Conservation (phyloP, 208 protist species). For the Wallacemonas rigidus region DNA sequence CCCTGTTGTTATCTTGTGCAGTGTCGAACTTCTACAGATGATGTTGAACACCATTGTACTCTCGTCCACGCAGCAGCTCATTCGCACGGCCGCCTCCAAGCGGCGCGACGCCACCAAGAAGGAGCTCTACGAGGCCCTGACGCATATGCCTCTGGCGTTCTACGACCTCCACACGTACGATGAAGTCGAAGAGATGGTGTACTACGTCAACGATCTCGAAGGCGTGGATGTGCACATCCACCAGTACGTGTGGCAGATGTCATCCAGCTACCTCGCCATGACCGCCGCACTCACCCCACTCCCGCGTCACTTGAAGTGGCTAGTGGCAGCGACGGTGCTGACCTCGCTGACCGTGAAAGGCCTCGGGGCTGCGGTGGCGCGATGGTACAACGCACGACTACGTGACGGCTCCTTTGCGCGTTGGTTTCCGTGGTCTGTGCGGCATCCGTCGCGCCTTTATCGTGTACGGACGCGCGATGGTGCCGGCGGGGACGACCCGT, state of each 20-base stretch:
- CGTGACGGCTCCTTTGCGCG: conserved; percentile 18
- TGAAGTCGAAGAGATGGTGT: conserved; percentile 72
- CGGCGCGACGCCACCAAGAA: conserved; percentile 53
- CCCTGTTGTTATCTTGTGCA: conserved; percentile 37
- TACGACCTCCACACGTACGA: conserved; percentile 62
- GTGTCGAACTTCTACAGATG: conserved; percentile 54
- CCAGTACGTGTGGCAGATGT: conserved; percentile 37
- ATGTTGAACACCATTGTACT: conserved; percentile 45
- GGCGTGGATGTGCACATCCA: conserved; percentile 82
- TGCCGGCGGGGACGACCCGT: conserved; percentile 1
- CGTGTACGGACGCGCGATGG: not conserved
- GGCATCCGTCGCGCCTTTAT: not conserved
- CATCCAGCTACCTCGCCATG: conserved; percentile 31
- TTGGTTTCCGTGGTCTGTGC: conserved; percentile 28
- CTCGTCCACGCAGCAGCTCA: conserved; percentile 44
- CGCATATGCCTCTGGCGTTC: conserved; percentile 59
- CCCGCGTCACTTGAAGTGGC: conserved; percentile 23
- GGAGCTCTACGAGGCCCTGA: conserved; percentile 66
- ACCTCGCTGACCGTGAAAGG: conserved; percentile 26
- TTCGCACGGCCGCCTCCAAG: conserved; percentile 40
- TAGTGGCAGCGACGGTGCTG: conserved; percentile 29
- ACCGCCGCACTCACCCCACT: conserved; percentile 32
- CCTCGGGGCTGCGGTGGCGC: conserved; percentile 19
- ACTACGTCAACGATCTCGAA: conserved; percentile 83
- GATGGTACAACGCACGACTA: conserved; percentile 28